Conservation (phyloP, 2,329 filamentous ascomycete genomes). For the Nigrospora sphaerica region DNA sequence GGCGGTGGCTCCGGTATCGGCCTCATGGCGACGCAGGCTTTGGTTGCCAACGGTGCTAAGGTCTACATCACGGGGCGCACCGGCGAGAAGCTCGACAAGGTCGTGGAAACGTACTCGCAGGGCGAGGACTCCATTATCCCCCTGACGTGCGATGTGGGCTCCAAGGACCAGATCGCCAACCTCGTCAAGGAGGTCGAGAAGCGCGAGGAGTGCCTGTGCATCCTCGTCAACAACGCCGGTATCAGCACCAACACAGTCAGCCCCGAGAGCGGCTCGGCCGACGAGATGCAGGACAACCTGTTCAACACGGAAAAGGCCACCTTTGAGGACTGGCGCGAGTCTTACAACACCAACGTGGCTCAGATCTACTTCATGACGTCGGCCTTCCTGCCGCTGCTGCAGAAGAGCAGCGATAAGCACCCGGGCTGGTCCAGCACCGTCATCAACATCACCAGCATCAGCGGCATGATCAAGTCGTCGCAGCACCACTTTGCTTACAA, state of each 20-base stretch:
- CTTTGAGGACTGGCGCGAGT: constrained; percentile 64
- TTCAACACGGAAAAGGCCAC: constrained; percentile 56
- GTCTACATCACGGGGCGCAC: constrained; percentile 66
- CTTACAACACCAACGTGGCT: constrained; percentile 71
- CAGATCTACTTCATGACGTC: constrained; percentile 59
- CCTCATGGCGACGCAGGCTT: constrained; percentile 61
- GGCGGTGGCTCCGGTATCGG: constrained; percentile 57
- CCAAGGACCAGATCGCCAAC: constrained; percentile 49
- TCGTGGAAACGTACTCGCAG: constrained; percentile 50
- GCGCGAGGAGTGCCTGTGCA: constrained; percentile 50
- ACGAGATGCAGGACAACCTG: constrained; percentile 49
- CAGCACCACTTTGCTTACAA: constrained; percentile 63
- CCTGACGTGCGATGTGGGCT: constrained; percentile 55
- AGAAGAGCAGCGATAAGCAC: constrained; percentile 36
- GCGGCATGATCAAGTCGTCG: constrained; percentile 53
- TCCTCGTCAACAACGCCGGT: constrained; percentile 64
- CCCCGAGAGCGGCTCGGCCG: constrained; percentile 44
- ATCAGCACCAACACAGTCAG: constrained; percentile 49
- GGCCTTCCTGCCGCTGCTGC: constrained; percentile 54
- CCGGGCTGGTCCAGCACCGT: constrained; percentile 49
- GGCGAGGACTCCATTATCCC: constrained; percentile 49
- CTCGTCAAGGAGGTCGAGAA: constrained; percentile 51
- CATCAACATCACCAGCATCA: constrained; percentile 63
- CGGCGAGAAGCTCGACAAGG: constrained; percentile 53
- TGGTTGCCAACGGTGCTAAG: constrained; percentile 59